Evolutionary conservation across 1,284 basidiomycete species (phyloP).

Genomic region (Earliella scabrosa): DNA sequence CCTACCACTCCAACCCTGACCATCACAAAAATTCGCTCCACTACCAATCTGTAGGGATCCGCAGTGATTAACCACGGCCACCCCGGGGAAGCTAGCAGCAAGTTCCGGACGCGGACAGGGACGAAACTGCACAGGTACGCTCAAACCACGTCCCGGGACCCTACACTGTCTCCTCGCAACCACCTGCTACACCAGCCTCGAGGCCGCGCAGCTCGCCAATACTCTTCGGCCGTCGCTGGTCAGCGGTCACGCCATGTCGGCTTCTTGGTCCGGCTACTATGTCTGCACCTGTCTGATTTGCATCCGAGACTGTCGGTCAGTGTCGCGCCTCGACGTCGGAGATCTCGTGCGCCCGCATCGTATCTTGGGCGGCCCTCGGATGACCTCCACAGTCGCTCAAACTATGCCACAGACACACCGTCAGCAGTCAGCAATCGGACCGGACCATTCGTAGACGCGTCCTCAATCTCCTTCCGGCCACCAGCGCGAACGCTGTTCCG

Average conservation of each 20-base stretch:
- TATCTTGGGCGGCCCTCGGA: not conserved
- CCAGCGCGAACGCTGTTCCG: not conserved
- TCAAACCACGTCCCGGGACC: not conserved
- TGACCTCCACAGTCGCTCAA: too few relatives aligned
- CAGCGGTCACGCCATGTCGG: not conserved
- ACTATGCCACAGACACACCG: too few relatives aligned
- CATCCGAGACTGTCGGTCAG: not conserved
- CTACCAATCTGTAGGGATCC: not conserved
- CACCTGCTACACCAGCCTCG: not conserved
- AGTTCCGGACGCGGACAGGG: constrained; percentile 1
- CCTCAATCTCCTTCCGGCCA: not conserved
- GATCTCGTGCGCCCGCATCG: constrained; percentile 8
- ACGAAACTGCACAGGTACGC: constrained; percentile 4
- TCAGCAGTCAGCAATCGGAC: constrained; percentile 4
- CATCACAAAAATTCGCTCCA: not conserved
- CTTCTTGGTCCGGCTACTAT: constrained; percentile 16
- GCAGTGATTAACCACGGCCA: not conserved
- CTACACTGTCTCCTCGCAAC: not conserved
- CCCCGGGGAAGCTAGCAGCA: not conserved
- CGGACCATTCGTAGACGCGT: not conserved
- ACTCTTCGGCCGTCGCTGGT: constrained; percentile 6
- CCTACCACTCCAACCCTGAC: not conserved
- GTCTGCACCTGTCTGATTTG: constrained; percentile 23
- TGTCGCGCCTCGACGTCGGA: constrained; percentile 4
- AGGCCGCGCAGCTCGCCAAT: too few relatives aligned